Percentiles rank a stretch among this genome's conserved stretches.
Conservation (phyloP, 352 stramenopile species). For the Pythium sukuiense region DNA sequence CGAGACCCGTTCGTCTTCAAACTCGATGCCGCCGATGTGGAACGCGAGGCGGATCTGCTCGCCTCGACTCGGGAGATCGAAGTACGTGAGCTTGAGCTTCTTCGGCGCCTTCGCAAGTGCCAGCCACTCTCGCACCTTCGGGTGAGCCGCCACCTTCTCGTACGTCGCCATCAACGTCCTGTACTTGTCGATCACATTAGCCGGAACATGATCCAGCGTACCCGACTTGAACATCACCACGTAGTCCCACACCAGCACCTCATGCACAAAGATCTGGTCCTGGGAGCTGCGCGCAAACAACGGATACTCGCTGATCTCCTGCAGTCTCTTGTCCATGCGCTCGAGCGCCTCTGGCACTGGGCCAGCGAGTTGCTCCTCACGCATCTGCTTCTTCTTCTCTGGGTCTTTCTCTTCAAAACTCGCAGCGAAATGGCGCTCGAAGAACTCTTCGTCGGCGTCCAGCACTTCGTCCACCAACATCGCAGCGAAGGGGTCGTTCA, state of each 20-base stretch:
- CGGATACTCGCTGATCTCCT: neutral
- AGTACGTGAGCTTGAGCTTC: slow-evolving; percentile 38
- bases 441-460: slow-evolving; percentile 28
- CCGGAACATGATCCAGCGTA: slow-evolving; percentile 28
- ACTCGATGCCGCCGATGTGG: slow-evolving; percentile 30
- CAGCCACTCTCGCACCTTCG: slow-evolving; percentile 1
- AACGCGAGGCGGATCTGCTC: slow-evolving; percentile 25
- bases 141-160: neutral
- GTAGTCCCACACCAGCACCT: slow-evolving; percentile 20
- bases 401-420: slow-evolving; percentile 11
- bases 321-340: slow-evolving; percentile 14
- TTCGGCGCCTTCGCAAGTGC: neutral
- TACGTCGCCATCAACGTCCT: neutral
- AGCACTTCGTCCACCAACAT: slow-evolving; percentile 33
- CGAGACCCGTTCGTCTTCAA: slow-evolving; percentile 35
- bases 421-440: slow-evolving; percentile 6
- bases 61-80: slow-evolving; percentile 31
- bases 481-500: slow-evolving; percentile 19
- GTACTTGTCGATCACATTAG: slow-evolving; percentile 17
- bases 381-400: slow-evolving; percentile 23
- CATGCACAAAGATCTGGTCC: slow-evolving; percentile 22
- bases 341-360: slow-evolving; percentile 6
- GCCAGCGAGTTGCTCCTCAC: slow-evolving; percentile 12
- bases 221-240: slow-evolving; percentile 9
- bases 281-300: neutral